Evolutionary conservation across 106 monocot genomes (phyloP).

Genomic region (Dendrobium catenatum): DNA sequence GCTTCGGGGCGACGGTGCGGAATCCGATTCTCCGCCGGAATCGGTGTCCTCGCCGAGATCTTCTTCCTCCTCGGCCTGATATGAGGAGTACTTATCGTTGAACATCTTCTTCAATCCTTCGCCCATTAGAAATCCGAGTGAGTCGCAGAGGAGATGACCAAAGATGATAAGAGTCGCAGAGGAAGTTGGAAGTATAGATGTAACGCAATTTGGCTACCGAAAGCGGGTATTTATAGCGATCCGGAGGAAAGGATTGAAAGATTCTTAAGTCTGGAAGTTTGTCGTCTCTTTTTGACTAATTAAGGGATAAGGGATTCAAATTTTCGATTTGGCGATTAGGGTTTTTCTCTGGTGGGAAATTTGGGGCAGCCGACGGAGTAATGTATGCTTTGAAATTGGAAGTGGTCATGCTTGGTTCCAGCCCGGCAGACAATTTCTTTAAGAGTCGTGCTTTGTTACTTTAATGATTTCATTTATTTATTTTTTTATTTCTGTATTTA

Average conservation of each 20-base stretch:
- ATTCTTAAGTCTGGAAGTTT: neutral
- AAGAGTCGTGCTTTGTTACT: too few species aligned
- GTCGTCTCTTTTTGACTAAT: neutral
- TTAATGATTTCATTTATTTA: too few species aligned
- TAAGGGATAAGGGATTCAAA: too few species aligned
- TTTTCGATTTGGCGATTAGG: too few species aligned
- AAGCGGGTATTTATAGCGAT: neutral
- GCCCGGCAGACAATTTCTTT: too few species aligned
- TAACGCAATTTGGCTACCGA: too few species aligned
- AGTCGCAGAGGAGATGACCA: neutral
- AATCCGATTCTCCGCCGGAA: neutral
- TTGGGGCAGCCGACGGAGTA: too few species aligned
- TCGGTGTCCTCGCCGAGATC: constrained; percentile 3
- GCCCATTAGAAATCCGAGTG: neutral
- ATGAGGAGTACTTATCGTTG: neutral
- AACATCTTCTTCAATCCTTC: constrained; percentile 1
- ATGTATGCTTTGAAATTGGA: too few species aligned
- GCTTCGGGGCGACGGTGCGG: neutral
- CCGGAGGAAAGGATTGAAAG: neutral
- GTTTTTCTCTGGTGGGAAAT: too few species aligned
- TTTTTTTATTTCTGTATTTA: too few species aligned
- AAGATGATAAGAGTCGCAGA: neutral
- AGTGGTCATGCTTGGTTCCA: too few species aligned
- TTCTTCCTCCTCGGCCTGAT: neutral
- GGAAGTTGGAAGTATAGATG: too few species aligned